Percentiles rank a stretch among this genome's conserved stretches.
phyloP scores from a whole-genome alignment of 441 rosid species.

The Kokia cookei region DNA sequence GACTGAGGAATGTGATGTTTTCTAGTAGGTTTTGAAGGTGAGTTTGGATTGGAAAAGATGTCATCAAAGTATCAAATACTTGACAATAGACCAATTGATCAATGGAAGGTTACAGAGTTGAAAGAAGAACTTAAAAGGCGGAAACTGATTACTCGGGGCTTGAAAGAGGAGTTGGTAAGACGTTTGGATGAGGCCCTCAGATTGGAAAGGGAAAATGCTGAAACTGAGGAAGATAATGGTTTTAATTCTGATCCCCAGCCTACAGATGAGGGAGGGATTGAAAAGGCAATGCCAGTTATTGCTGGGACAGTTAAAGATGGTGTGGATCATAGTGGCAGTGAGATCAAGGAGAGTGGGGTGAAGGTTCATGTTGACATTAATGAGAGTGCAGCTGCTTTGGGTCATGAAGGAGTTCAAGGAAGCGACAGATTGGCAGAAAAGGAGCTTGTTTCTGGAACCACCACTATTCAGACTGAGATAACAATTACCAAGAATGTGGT shows the following conservation, averaged over 20 bases:
- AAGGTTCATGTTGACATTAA: constrained; percentile 36
- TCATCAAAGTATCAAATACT: constrained; percentile 74
- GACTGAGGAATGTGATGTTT: not conserved
- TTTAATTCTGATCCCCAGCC: constrained; percentile 14
- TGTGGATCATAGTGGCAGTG: constrained; percentile 3
- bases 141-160: constrained; percentile 57
- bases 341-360: constrained; percentile 26
- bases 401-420: constrained; percentile 16
- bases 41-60: constrained; percentile 38
- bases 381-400: constrained; percentile 23
- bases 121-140: constrained; percentile 91
- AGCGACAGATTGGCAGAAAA: constrained; percentile 21
- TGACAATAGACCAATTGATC: constrained; percentile 72
- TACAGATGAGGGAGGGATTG: constrained; percentile 8
- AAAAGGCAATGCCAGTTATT: constrained; percentile 20
- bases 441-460: constrained; percentile 8
- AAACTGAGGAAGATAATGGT: constrained; percentile 25
- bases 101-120: constrained; percentile 90
- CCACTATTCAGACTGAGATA: constrained; percentile 14
- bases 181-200: constrained; percentile 77
- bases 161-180: constrained; percentile 86
- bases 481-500: constrained; percentile 24
- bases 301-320: constrained; percentile 20
- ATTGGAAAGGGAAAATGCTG: constrained; percentile 47
- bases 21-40: constrained; percentile 17